Evolutionary conservation across 2,329 filamentous ascomycete genomes (phyloP), one percentile per base, ranked within the genome.

Genomic region (Claviceps cyperi): DNA sequence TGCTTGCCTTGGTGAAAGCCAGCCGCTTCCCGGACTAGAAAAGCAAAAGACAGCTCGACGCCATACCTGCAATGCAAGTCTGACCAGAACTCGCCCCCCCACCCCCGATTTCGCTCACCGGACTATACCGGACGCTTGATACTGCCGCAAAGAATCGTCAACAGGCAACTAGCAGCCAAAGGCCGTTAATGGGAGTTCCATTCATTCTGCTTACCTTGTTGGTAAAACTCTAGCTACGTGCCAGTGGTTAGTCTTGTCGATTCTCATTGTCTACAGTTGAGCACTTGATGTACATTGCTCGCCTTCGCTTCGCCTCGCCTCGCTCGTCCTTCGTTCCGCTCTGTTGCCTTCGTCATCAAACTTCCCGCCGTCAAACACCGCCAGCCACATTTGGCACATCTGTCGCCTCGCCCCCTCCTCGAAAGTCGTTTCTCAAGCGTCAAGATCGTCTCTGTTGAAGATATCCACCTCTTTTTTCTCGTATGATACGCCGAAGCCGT

Each of bases 401-500:
- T 40, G 38, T 50, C 49, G 44, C 45, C 28, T 43, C 17, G 24
- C 21, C 43, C 19, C 37, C 37, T 39, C 35, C 14, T 40, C 39
- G 22, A 19, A 44, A 32, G 22, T 32, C n/a, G 24, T 28, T 44
- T 44, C 28, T 11, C 28, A 32, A 32, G 28, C 28, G 28, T 32
- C 28, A 32, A 32, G 28, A 32, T 32, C 28, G 28, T 32, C 9
- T 32, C 28, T 32, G 28, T 11, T 32, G 28, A 32, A 32, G 28
- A 39, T 24, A 38, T 39, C 7, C 32, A 15, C 11, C 11, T 43
- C 11, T 39, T 46, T 32, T 11, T 56, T 51, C 24, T 37, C 17
- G 57, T 59, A 58, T 58, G 53, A 60, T 56, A 59, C 54, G 53
- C 49, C 55, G 47, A 46, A 54, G 46, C 46, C 36, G 28, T 39